phyloP scores from a whole-genome alignment of 306 rosid genomes.

The Purshia tridentata region DNA sequence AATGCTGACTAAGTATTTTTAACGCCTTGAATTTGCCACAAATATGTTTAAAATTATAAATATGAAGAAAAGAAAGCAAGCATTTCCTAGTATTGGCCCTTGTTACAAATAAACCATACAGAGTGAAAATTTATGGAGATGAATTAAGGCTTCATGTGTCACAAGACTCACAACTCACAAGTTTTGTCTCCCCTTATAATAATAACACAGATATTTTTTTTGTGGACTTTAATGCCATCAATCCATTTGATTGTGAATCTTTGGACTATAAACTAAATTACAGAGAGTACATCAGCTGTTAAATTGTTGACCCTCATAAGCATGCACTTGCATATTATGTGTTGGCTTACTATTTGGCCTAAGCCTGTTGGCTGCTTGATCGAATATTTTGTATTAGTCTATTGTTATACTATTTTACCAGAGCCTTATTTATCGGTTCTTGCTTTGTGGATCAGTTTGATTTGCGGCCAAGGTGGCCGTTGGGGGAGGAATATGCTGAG shows the following conservation, averaged over 20 bases:
- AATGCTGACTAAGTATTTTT: background rate
- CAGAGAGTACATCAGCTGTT: background rate
- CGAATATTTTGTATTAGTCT: background rate
- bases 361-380: background rate
- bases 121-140: background rate
- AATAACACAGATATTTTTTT: background rate
- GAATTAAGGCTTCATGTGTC: background rate
- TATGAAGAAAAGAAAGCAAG: background rate
- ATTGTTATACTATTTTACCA: background rate
- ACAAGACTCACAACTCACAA: background rate
- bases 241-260: background rate
- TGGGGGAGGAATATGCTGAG: constrained; percentile 81
- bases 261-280: background rate
- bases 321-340: background rate
- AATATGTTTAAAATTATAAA: background rate
- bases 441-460: constrained; percentile 51
- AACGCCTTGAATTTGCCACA: background rate
- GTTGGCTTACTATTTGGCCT: background rate
- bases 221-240: background rate
- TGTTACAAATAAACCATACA: background rate
- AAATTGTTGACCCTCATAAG: background rate
- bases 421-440: constrained; percentile 2
- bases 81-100: background rate
- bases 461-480: constrained; percentile 91
- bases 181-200: background rate